phyloP scores from a whole-genome alignment of 805 yeast species.

The Myxozyma neglecta region DNA sequence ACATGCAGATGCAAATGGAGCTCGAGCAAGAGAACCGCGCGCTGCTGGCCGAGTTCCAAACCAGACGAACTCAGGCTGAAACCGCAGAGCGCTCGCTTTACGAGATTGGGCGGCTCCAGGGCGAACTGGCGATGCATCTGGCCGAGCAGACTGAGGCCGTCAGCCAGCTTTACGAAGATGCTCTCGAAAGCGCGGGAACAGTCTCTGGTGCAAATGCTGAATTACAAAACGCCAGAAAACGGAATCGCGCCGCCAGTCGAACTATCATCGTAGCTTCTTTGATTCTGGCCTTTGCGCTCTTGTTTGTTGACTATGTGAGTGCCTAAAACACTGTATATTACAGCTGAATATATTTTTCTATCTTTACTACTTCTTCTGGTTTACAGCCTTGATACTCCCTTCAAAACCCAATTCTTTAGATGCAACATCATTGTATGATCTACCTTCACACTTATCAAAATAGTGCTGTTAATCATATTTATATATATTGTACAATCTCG shows the following conservation, averaged over 20 bases:
- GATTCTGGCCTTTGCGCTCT: constrained; percentile 54
- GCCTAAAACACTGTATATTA: no score
- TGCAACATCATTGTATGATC: no score
- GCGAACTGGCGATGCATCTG: constrained; percentile 71
- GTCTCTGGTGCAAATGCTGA: constrained; percentile 70
- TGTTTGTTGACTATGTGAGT: constrained; percentile 41
- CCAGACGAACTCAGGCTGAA: constrained; percentile 41
- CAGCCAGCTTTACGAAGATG: constrained; percentile 60
- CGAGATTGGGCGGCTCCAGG: constrained; percentile 73
- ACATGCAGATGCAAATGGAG: constrained; percentile 34
- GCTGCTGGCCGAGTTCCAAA: constrained; percentile 42
- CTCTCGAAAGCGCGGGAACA: constrained; percentile 64
- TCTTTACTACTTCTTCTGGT: no score
- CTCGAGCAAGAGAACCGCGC: constrained; percentile 42
- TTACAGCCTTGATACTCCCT: no score
- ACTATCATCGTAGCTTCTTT: constrained; percentile 57
- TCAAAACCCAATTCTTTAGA: no score
- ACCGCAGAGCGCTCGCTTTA: constrained; percentile 44
- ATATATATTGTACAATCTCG: no score
- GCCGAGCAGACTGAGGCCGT: constrained; percentile 72
- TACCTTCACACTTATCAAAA: no score
- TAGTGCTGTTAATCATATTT: no score
- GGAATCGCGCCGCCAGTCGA: constrained; percentile 62
- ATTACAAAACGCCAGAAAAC: constrained; percentile 63
- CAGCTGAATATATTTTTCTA: no score